Evolutionary conservation across 176 grass and related monocot species (phyloP), one percentile per base, ranked within the genome.

Genomic region (Aegilops speltoides): DNA sequence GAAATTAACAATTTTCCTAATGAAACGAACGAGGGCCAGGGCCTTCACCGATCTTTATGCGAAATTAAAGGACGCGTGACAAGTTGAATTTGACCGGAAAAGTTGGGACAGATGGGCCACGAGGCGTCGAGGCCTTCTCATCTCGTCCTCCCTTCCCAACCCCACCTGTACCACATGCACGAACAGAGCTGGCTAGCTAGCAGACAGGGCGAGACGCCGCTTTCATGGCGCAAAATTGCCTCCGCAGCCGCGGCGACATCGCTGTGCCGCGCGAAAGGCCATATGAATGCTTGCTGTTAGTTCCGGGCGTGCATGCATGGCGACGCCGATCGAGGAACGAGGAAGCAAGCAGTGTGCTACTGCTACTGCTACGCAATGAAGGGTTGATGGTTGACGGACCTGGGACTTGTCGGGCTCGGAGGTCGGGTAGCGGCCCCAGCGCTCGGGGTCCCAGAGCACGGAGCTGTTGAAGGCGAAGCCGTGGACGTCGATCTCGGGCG

Each of bases 401-500:
- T 97, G 94, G 19, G 94, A 97, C 57, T 91, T 97, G 89, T 97
- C 94, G 40, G 94, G 92, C 85, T 94, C 85, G 77, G 94, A 94
- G 74, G 94, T 92, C 36, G 94, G 94, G 90, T 88, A 88, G 17
- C 94, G 94, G 12, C 94, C 94, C 94, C 94, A 97, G 75, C 94
- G 89, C 89, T 97, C 94, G 62, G 94, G 94, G 88, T 97, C 94
- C 94, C 94, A 97, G 26, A 97, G 89, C 77, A 97, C 90, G 1
- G 94, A 97, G 87, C 94, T 97, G 85, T 97, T 97, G 89, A 97
- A 97, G 36, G 94, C 94, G 82, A 97, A 97, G 80, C 91, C 83
- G 52, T 89, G 88, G 43, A 68, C 82, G 56, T 94, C 85, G 28
- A 94, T 75, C 79, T 87, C 77, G 19, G 23, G 15, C 5, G 75